Base-by-base conservation (phyloP, 176 grass and related monocot species). In the Oryza glaberrima region DNA sequence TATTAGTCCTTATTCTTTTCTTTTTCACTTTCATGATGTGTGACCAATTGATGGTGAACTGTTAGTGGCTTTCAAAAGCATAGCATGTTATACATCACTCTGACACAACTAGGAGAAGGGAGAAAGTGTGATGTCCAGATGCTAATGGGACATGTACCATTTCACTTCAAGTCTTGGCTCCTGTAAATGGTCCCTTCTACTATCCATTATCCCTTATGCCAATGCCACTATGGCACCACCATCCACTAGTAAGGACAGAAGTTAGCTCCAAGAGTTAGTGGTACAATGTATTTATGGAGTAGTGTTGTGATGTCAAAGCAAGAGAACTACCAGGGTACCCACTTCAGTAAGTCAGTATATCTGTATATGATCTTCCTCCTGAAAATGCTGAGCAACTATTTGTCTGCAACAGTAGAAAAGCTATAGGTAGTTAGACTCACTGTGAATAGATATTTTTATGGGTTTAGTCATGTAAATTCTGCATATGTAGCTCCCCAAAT, bases 251-350 rank as follows among this genome's bases (percentile, higher is more conserved):
- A 73, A 23, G 38, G 54, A 73, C 69, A 73, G 15, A 9, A 13
- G 38, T 82, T 36, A 74, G 6, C 63, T 83, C 70, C 65, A 77
- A 84, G 65, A 67, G 38, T 52, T 77, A 23, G 58, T 63, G 36
- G 1, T 47, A 56, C 14, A 0, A 8, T 61, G 35, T 70, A 45
- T n/a, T 61, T 46, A 70, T 63, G 60, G 43, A 66, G 19, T 1
- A 9, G 12, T 23, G 11, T 14, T 65, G 66, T 13, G 19, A 44
- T 36, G 75, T 49, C 26, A 79, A 79, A 36, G 52, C 11, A 70
- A 77, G 46, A 54, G 0, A 83, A 83, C 17, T 3, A 66, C 52
- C 36, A 38, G 36, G 6, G 36, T 38, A 6, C 36, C 36, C 36
- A 38, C 36, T 38, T 38, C 36, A 38, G 36, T 38, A 38, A 38